phyloP scores from a whole-genome alignment of 2,329 filamentous ascomycete species.

The Apiospora marii region DNA sequence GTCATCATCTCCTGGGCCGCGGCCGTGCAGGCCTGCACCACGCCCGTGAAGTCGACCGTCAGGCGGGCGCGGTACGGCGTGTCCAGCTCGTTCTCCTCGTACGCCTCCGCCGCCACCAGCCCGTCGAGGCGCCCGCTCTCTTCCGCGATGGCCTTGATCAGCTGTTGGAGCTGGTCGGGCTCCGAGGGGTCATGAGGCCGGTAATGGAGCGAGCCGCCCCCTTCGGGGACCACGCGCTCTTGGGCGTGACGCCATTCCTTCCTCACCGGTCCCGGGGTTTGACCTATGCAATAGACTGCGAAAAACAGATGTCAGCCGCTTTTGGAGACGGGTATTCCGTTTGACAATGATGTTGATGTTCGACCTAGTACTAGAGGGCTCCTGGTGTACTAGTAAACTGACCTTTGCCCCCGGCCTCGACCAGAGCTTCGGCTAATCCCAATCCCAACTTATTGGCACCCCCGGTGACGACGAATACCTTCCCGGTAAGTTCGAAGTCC shows the following conservation, averaged over 20 bases:
- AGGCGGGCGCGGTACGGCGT: conserved; percentile 54
- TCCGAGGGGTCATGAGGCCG: conserved; percentile 73
- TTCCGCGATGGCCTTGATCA: conserved; percentile 66
- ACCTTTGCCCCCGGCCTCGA: conserved; percentile 79
- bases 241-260: conserved; percentile 68
- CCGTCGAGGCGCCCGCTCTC: conserved; percentile 70
- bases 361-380: too few relatives aligned
- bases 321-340: background rate
- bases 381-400: conserved; percentile 27
- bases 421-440: conserved; percentile 74
- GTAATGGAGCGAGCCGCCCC: conserved; percentile 72
- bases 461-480: conserved; percentile 75
- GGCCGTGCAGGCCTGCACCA: conserved; percentile 74
- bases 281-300: conserved; percentile 65
- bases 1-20: conserved; percentile 69
- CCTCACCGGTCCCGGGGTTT: conserved; percentile 53
- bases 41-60: conserved; percentile 74
- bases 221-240: conserved; percentile 61
- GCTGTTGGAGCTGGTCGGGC: conserved; percentile 62
- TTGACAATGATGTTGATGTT: background rate
- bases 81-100: conserved; percentile 59
- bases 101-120: conserved; percentile 73
- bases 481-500: conserved; percentile 73
- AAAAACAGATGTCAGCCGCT: background rate
- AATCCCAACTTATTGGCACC: conserved; percentile 76